Evolutionary conservation across 495 filamentous ascomycete genomes (phyloP), one percentile per base, ranked within the genome.

Genomic region (Trichoderma virens): DNA sequence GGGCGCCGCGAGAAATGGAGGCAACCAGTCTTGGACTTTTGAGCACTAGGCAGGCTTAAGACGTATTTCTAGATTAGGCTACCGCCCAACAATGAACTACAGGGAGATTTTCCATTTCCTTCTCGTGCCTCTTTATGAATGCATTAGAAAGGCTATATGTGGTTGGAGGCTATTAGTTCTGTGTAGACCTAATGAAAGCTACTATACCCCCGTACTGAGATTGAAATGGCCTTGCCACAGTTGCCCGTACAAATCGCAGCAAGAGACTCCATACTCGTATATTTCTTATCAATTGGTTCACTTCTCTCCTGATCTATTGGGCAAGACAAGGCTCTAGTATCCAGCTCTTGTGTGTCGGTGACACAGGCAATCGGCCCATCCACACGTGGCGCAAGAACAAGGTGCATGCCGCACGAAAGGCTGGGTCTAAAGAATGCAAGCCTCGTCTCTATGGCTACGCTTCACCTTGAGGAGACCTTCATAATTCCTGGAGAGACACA

Each of bases 311-410:
- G n/a, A n/a, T n/a, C n/a, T n/a, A n/a, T n/a, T n/a, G n/a, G n/a
- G n/a, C n/a, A n/a, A n/a, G n/a, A n/a, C n/a, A n/a, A n/a, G n/a
- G n/a, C n/a, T n/a, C n/a, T n/a, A n/a, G n/a, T n/a, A n/a, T 47
- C 20, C 20, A 23, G 43, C 3, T 20, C 43, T 18, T 6, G n/a
- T 47, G 43, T 47, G n/a, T 18, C n/a, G n/a, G 43, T n/a, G 43
- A 47, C 43, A 47, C 43, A 25, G 43, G 43, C 43, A 47, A 47
- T 47, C 43, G 43, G 43, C 18, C 43, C 43, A 47, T 47, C 43
- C n/a, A 47, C 43, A 47, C 43, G 43, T 47, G 43, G 43, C 7
- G 16, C 43, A 47, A 47, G 16, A 45, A 5, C 16, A 20, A 3
- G 41, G 43, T n/a, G n/a, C 43, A 47, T 47, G n/a, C 18, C 43